phyloP scores from a whole-genome alignment of 176 grass and related monocot genomes.

The Oryza meridionalis region DNA sequence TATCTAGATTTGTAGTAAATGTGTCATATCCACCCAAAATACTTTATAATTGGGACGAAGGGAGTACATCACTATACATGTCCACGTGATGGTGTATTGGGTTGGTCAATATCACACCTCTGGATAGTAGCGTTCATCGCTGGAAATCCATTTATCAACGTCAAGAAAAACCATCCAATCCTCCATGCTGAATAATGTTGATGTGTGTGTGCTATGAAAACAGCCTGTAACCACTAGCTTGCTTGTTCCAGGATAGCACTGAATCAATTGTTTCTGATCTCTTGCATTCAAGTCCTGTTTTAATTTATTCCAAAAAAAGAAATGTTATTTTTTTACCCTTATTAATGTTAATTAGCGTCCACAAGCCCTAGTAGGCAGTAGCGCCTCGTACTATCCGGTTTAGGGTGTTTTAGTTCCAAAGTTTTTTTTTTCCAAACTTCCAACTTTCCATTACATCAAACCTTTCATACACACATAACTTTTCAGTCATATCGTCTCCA shows the following conservation, averaged over 20 bases:
- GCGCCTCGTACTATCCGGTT: too few relatives aligned
- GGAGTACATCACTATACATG: not conserved
- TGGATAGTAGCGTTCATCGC: not conserved
- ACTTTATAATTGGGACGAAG: too few relatives aligned
- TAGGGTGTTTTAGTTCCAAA: too few relatives aligned
- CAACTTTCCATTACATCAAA: too few relatives aligned
- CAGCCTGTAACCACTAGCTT: not conserved
- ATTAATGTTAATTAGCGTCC: too few relatives aligned
- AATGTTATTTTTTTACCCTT: not conserved
- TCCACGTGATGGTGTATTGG: not conserved
- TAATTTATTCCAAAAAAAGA: too few relatives aligned
- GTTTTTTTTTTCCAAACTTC: too few relatives aligned
- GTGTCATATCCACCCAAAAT: too few relatives aligned
- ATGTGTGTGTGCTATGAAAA: not conserved
- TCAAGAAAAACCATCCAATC: not conserved
- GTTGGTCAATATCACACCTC: not conserved
- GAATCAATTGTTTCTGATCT: not conserved
- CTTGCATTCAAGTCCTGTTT: not conserved
- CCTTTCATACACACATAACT: too few relatives aligned
- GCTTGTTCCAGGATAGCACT: not conserved
- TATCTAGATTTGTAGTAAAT: too few relatives aligned
- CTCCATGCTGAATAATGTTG: not conserved
- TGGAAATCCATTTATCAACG: not conserved
- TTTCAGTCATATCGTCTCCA: too few relatives aligned
- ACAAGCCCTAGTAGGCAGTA: too few relatives aligned